Evolutionary conservation across 345 rosid species (phyloP), one percentile per base, ranked within the genome.

Genomic region (Cardiospermum halicacabum): DNA sequence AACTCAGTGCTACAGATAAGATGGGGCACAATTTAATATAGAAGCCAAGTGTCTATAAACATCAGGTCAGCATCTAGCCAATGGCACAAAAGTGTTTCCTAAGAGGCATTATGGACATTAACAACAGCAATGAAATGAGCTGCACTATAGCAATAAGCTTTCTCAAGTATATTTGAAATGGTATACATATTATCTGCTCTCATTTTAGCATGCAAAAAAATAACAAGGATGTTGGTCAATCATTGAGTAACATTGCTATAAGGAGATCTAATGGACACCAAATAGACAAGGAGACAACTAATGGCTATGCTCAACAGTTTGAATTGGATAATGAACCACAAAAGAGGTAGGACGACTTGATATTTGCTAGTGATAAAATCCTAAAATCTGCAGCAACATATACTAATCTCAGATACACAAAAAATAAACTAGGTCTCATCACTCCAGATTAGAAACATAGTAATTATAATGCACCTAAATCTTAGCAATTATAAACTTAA

Each of bases 321-420:
- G 32, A 62, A 62, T 2, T 6, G 28, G 30, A 48, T 36, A 3
- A n/a, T n/a, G n/a, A n/a, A 21, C 45, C 56, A 62, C 39, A 47
- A 27, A 12, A 25, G 22, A 34, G 25, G 25, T 10, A 19, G 42
- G 15, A n/a, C n/a, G 64, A 43, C 53, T 34, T 24, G 32, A 0
- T 2, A 10, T 43, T 60, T 8, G 6, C 32, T 12, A 40, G 24
- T 31, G 11, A 60, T 60, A 21, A 60, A 15, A 43, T 60, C 53
- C 37, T 42, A 42, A 60, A 16, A 43, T 43, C 18, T 43, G 64
- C 64, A 42, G 64, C 49, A 43, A 11, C 49, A 43, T 6, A 43
- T 43, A 39, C 16, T 11, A 39, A 39, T 7, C 43, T 39, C 43
- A 39, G 12, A 39, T 9, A 39, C 43, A 39, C 43, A 11, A 24